Conservation (phyloP, 2,329 filamentous ascomycete species). For the Xylariales sp. region DNA sequence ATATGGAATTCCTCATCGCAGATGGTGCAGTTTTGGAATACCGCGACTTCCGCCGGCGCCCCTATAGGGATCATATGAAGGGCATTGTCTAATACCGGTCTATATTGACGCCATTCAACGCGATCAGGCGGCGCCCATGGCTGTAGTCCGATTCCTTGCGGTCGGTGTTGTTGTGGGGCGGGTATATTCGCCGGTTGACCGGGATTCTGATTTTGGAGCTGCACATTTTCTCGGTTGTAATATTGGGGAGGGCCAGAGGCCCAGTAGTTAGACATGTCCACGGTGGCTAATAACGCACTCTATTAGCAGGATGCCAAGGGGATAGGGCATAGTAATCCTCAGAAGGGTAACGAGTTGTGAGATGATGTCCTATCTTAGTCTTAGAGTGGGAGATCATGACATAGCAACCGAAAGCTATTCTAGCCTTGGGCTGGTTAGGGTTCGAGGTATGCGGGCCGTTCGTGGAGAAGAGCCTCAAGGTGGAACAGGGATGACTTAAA, state of each 20-base stretch:
- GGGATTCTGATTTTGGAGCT: neutral
- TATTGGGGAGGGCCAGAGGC: neutral
- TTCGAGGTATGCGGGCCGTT: neutral
- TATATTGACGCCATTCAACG: too few relatives aligned
- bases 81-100: too few relatives aligned
- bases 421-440: neutral
- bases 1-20: constrained; percentile 12
- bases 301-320: neutral
- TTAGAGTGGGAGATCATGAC: too few relatives aligned
- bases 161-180: too few relatives aligned
- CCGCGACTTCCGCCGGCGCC: too few relatives aligned
- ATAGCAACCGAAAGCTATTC: neutral
- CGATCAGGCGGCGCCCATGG: neutral
- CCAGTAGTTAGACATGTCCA: neutral
- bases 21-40: constrained; percentile 10
- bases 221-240: neutral
- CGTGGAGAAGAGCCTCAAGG: too few relatives aligned
- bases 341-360: neutral
- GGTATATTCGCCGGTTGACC: neutral
- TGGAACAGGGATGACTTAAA: neutral
- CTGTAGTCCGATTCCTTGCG: too few relatives aligned
- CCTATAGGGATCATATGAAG: neutral
- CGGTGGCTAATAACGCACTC: neutral
- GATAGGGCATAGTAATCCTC: neutral
- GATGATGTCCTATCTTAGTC: too few relatives aligned